Evolutionary conservation across 345 rosid genomes (phyloP).

Genomic region (Streptanthus diversifolius): DNA sequence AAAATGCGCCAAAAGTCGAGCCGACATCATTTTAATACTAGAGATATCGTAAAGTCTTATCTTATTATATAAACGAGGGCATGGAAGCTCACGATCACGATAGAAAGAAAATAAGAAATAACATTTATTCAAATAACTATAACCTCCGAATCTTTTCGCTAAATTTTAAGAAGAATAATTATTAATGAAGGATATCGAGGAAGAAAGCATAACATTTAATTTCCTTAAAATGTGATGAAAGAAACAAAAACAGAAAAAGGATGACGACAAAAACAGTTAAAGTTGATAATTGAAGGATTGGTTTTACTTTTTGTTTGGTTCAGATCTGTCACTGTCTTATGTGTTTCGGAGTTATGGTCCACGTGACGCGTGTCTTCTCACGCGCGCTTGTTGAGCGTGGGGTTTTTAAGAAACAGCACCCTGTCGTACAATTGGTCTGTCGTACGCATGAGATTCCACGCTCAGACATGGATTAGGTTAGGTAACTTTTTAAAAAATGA

Average conservation of each 20-base stretch:
- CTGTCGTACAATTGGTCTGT: slow-evolving; percentile 34
- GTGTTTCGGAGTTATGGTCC: slow-evolving; percentile 29
- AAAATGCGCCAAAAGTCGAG: slow-evolving; percentile 23
- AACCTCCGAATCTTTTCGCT: slow-evolving; percentile 22
- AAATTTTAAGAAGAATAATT: not conserved
- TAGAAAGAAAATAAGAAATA: not conserved
- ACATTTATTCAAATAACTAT: not conserved
- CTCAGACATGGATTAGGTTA: slow-evolving; percentile 31
- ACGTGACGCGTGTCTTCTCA: slow-evolving; percentile 2
- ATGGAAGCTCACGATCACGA: slow-evolving; percentile 19
- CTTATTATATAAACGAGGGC: not conserved
- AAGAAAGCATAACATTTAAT: not conserved
- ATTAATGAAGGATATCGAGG: not conserved
- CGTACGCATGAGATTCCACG: slow-evolving; percentile 40
- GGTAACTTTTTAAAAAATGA: not conserved
- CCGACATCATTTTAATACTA: slow-evolving; percentile 18
- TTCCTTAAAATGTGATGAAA: not conserved
- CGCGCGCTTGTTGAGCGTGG: slow-evolving; percentile 5
- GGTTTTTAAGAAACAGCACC: not conserved
- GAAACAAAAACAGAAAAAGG: not conserved
- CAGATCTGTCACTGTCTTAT: slow-evolving; percentile 34
- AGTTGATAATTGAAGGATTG: slow-evolving; percentile 26
- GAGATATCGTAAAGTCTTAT: not conserved
- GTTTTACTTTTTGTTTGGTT: slow-evolving; percentile 26
- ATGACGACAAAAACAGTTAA: slow-evolving; percentile 34